Evolutionary conservation across 495 filamentous ascomycete genomes (phyloP), one percentile per base, ranked within the genome.

Genomic region (Penicillium arizonense): DNA sequence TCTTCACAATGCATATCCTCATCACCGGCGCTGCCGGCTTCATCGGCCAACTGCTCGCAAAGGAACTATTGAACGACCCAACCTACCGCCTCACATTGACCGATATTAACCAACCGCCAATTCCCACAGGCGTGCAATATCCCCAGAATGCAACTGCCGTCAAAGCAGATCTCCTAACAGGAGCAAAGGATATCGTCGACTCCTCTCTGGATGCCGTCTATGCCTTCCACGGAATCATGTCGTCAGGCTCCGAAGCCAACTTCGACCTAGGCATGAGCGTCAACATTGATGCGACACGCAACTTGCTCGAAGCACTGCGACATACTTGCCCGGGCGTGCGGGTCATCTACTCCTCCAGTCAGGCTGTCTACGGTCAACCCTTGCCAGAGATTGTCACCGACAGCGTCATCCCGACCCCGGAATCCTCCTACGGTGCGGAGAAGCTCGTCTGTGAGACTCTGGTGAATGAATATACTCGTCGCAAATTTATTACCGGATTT

Each of bases 141-240:
- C 78, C 83, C 4, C 57, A 82, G 30, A 79, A 84, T 63, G 80
- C 79, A 0, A 79, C 56, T 7, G 52, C 71, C 20, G 58, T 86
- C 13, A 73, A 76, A 10, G 80, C 81, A 3, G 85, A 90, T 65
- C 77, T 90, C 30, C 73, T 80, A 43, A 70, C 70, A 14, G 67
- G 69, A 0, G 64, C 74, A 4, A 81, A 79, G 52, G 63, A 80
- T 6, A 53, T 88, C 14, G 71, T 87, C 13, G 57, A 70, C 13
- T 60, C 65, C 10, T 78, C 75, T 10, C 71, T 89, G 0, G 75
- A 82, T 55, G 85, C 82, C 28, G 78, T 87, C 62, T 90, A 87
- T 71, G 71, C 88, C 59, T 85, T 91, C 74, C 88, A 91, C 74
- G 88, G 88, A 44, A 88, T 91, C 72, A 90, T 91, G 88, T 88